Evolutionary conservation across 345 rosid species (phyloP), one percentile per base, ranked within the genome.

Genomic region (Streptanthus diversifolius): DNA sequence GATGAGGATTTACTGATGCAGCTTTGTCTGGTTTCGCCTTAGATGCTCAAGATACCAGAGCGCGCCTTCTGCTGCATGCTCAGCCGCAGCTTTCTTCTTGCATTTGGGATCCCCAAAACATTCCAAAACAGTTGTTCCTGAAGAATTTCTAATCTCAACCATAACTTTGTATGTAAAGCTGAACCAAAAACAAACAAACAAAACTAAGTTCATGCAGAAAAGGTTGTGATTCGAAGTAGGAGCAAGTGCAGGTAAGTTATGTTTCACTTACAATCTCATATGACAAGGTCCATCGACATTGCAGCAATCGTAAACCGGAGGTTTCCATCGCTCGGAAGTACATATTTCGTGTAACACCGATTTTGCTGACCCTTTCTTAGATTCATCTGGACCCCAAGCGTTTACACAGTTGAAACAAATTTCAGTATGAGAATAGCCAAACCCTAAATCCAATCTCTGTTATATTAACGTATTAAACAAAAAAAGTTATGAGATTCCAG

Each of bases 31-130:
- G 30, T 75, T 51, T 75, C 0, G 8, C 47, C 1, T 87, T 51
- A 13, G 25, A 40, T 75, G 79, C 5, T 78, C 66, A 69, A 88
- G 73, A 77, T 79, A 90, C 96, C 96, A 90, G 14, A 88, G 61
- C 2, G 87, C 90, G 32, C 82, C 96, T 78, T 88, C 88, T 0
- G 93, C 86, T 33, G 93, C 93, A 71, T 82, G 81, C 72, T 86
- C 88, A 37, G 90, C 91, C 18, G 91, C 91, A 21, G 63, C 47
- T 73, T 83, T 88, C 82, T 90, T 88, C 5, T 27, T 81, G 7
- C 73, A 3, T 44, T 45, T 81, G 48, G 87, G 84, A 12, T 61
- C 78, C 8, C 91, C 77, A 60, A 76, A 83, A 74, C 91, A 80
- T 66, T 88, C 91, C 65, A 88, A 29, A 21, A 68, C 15, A 1